phyloP scores from a whole-genome alignment of 2,329 filamentous ascomycete species.

The Fusarium longipes region DNA sequence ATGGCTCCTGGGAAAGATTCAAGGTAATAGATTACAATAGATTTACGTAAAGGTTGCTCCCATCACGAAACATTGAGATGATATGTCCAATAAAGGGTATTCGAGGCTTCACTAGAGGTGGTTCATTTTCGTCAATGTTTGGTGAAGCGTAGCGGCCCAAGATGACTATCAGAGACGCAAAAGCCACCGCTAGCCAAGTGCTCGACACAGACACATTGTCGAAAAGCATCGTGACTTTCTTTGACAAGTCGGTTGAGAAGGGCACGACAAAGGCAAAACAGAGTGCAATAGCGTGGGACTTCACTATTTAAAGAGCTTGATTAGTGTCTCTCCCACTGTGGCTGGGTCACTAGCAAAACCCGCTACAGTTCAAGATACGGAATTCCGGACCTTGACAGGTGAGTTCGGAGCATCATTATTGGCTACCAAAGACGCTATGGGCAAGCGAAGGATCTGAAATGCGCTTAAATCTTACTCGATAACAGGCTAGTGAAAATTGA shows the following conservation, averaged over 20 bases:
- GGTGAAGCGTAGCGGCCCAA: slow-evolving; percentile 6
- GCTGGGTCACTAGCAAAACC: not conserved
- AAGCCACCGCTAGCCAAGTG: not conserved
- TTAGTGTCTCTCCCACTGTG: not conserved
- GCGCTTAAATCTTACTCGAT: not conserved
- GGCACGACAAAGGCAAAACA: not conserved
- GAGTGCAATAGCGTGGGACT: not conserved
- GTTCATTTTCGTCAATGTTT: slow-evolving; percentile 18
- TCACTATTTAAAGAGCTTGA: not conserved
- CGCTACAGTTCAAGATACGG: not conserved
- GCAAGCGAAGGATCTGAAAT: not conserved
- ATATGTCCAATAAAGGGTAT: slow-evolving; percentile 34
- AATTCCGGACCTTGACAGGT: not conserved
- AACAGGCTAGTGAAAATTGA: not conserved
- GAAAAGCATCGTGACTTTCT: not conserved
- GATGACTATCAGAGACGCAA: not conserved
- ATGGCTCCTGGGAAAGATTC: fast-evolving
- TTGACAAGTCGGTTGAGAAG: not conserved
- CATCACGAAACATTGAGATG: slow-evolving; percentile 26
- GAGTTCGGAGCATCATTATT: not conserved
- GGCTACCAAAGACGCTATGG: not conserved
- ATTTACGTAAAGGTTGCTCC: slow-evolving; percentile 23
- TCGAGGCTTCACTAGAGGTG: slow-evolving; percentile 21
- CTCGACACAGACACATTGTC: not conserved
- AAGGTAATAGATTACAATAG: slow-evolving; percentile 1